Evolutionary conservation across 257 asterid species (phyloP), one percentile per base, ranked within the genome.

Genomic region (Cinchona pubescens): DNA sequence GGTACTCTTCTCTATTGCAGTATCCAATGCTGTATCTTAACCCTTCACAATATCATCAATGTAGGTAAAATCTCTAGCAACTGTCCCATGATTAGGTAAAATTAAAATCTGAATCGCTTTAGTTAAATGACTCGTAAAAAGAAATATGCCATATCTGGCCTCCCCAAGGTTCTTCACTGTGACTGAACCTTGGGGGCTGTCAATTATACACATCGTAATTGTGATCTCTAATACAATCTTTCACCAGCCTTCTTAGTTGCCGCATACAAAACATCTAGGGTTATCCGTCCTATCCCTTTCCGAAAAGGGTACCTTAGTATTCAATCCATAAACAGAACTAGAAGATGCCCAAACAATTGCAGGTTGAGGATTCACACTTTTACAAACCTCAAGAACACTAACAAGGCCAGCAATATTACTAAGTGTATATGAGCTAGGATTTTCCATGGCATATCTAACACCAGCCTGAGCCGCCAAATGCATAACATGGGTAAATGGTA

Each of bases 111-210:
- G 88, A 61, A 94, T 92, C 2, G 96, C n/a, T n/a, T n/a, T n/a
- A n/a, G n/a, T n/a, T n/a, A n/a, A n/a, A n/a, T n/a, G n/a, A n/a
- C n/a, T 87, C 0, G 93, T 92, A 53, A 94, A 63, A 94, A 94
- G 96, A 92, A 94, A 80, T 94, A 94, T 0, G 98, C 98, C 98
- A 94, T 94, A 42, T 94, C 98, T 27, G 98, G 98, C 86, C 98
- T 84, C 63, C 98, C 98, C 98, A 97, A 94, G 0, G 98, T 97
- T 48, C 98, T n/a, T n/a, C n/a, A n/a, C n/a, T n/a, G n/a, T n/a
- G n/a, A n/a, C n/a, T n/a, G n/a, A n/a, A n/a, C n/a, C n/a, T n/a
- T n/a, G n/a, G n/a, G n/a, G n/a, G n/a, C n/a, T n/a, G n/a, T n/a
- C n/a, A n/a, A n/a, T n/a, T n/a, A n/a, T n/a, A n/a, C n/a, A n/a